Conservation (phyloP, 2,329 filamentous ascomycete species). For the Pleochaeta shiraiana region DNA sequence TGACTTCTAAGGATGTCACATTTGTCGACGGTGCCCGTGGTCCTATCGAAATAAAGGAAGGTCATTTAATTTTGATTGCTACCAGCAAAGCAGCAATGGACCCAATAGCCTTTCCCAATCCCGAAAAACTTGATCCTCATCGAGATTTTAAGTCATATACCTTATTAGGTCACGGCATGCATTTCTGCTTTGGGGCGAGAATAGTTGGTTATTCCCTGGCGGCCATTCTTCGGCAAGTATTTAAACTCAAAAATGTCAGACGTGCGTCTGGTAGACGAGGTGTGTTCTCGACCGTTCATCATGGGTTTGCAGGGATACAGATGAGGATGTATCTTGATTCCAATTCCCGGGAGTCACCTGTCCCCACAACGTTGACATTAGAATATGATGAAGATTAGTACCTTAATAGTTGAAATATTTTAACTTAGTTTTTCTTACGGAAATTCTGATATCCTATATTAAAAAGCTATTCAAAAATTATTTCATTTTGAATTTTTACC, state of each 20-base stretch:
- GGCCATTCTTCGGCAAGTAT: conserved; percentile 23
- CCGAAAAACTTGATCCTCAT: conserved; percentile 23
- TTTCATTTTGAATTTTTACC: no score
- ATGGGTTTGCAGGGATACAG: conserved; percentile 25
- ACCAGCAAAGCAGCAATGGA: conserved; percentile 24
- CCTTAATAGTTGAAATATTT: not conserved
- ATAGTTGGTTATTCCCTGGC: conserved; percentile 21
- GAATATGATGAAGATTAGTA: conserved; percentile 20
- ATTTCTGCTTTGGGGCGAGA: conserved; percentile 22
- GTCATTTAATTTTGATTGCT: conserved; percentile 23
- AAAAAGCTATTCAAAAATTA: no score
- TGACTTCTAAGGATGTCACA: conserved; percentile 23
- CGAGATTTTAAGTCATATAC: conserved; percentile 21
- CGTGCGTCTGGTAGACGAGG: conserved; percentile 20
- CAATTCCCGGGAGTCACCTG: conserved; percentile 25
- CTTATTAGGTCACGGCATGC: conserved; percentile 21
- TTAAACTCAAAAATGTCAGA: conserved; percentile 23
- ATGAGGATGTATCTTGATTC: conserved; percentile 27
- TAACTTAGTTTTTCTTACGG: no score
- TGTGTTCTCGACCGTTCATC: conserved; percentile 23
- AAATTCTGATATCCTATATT: no score
- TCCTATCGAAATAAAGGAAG: conserved; percentile 23
- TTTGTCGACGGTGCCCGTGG: conserved; percentile 26
- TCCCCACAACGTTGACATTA: conserved; percentile 22
- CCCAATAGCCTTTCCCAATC: conserved; percentile 21